Evolutionary conservation across 352 stramenopile species (phyloP), one percentile per base, ranked within the genome.

Genomic region (Saprolegnia parasitica): DNA sequence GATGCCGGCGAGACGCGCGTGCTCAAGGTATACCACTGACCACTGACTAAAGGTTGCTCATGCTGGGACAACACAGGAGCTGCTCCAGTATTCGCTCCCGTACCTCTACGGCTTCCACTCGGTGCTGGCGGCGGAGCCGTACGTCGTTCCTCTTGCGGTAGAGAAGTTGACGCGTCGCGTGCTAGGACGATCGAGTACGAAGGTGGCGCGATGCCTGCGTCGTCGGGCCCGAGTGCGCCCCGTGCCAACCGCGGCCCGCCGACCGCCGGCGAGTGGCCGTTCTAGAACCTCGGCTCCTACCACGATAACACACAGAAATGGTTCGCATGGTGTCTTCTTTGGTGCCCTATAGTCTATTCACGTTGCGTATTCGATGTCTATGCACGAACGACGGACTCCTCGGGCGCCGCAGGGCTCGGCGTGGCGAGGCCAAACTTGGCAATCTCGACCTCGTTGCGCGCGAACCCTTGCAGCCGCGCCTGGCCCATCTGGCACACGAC

Each of bases 81-180:
- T 94, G 47, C 74, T 94, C 45, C 77, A 74, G 49, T 94, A 91
- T 76, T 90, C 84, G 47, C 74, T 94, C 42, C 86, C 86, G 37
- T 83, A 83, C 37, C 65, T 94, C 39, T 84, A 84, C 54, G 86
- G 86, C 62, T 94, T 89, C 74, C 83, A 94, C 73, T 86, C 78
- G 23, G 76, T 85, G 45, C 74, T 94, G 13, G 86, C 93, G 72
- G 86, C 78, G 60, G 75, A 83, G 50, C 68, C 81, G 84, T 92
- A 82, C 74, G 83, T 73, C 45, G 47, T 46, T 35, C 1, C 52
- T 11, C 16, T 5, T 37, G 16, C 23, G 56, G 15, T 65, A 18
- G 18, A 55, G 5, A 29, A 55, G 16, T 0, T 62, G 6, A 21
- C 50, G 23, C 54, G 62, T 54, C 47, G 16, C 10, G 47, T 18